Base-by-base conservation (phyloP, 768 basidiomycete species). In the Fomitopsis serialis region DNA sequence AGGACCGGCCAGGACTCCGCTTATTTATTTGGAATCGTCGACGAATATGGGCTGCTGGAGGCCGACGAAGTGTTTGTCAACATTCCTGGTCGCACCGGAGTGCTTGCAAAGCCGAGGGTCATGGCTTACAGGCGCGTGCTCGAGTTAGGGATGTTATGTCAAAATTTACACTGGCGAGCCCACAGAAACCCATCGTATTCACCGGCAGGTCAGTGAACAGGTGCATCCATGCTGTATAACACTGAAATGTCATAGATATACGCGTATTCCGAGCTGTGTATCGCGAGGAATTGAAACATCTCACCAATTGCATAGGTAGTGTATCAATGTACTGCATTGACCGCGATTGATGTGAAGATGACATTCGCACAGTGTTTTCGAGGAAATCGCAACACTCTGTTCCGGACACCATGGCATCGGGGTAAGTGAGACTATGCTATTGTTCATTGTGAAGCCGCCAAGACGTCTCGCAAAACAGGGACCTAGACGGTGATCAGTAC, bases 61-160 rank as follows among this genome's bases (percentile, higher is more conserved):
- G 48, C 50, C 5, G 29, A 57, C 48, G 55, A 60, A 32, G 59
- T 60, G n/a, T 55, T 57, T 27, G 50, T 60, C 46, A 60, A 60
- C 22, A 51, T 60, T 4, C 59, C 59, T 0, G 40, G 40, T 7
- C 55, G 59, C 4, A 37, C 36, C 12, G 56, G 59, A 1, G 36
- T 49, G 2, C 11, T 49, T 7, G 23, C 24, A 5, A n/a, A 34
- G 32, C 19, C 37, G 15, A n/a, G 24, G 21, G 48, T 49, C 7
- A 5, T 40, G 7, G 36, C 37, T 15, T 25, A 34, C 19, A 19
- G 48, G 48, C 37, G 11, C 21, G 48, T 19, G 21, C 3, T 17
- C 42, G 8, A 9, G 42, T 43, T 43, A 9, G 8, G 42, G 22
- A 8, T 21, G 19, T n/a, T 17, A 22, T n/a, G 19, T 43, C 17